phyloP scores from a whole-genome alignment of 2,329 filamentous ascomycete species.

The Purpureocillium lavendulum region DNA sequence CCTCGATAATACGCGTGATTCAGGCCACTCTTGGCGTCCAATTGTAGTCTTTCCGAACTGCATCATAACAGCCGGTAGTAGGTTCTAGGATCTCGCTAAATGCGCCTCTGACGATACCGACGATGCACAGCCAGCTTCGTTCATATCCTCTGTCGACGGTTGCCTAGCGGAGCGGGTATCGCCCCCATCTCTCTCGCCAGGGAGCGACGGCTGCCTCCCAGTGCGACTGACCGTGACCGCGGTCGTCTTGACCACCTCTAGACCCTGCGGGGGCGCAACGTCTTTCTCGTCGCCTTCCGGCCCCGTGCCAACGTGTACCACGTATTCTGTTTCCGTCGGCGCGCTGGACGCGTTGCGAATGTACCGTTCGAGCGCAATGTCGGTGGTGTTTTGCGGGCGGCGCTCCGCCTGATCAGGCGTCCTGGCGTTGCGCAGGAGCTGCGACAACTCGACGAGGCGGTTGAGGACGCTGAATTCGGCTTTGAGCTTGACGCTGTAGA shows the following conservation, averaged over 20 bases:
- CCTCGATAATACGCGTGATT: too few relatives aligned
- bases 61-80: too few relatives aligned
- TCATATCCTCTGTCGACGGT: background rate
- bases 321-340: conserved; percentile 1
- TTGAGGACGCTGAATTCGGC: conserved; percentile 26
- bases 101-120: conserved; percentile 1
- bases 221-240: conserved; percentile 3
- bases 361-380: conserved; percentile 3
- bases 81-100: background rate
- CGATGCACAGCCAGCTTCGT: conserved; percentile 1
- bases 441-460: conserved; percentile 24
- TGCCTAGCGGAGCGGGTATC: background rate
- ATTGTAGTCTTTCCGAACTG: too few relatives aligned
- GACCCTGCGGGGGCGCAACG: background rate
- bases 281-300: background rate
- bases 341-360: background rate
- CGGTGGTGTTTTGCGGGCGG: background rate
- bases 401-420: background rate
- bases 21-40: too few relatives aligned
- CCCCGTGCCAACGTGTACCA: conserved; percentile 1
- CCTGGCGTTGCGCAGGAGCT: conserved; percentile 3
- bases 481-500: conserved; percentile 28
- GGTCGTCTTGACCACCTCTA: conserved; percentile 3
- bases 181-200: background rate
- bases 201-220: background rate